Base-by-base conservation (phyloP, 73 alveolate species). In the Paramecium tetraurelia region DNA sequence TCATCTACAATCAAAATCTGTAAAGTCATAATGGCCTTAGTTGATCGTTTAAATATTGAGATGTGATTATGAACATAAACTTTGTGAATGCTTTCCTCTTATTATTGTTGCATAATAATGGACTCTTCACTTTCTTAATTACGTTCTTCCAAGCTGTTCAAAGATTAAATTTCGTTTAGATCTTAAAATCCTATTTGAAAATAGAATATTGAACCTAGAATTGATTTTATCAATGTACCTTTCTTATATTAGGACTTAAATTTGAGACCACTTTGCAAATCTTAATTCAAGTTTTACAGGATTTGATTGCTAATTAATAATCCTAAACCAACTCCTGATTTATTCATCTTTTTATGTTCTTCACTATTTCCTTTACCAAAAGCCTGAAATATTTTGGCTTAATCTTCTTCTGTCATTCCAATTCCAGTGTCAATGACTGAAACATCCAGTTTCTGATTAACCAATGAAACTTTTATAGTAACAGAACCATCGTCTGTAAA, bases 291-390 rank as follows among this genome's bases (percentile, higher is more conserved):
- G 14, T 44, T 48, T 80, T 80, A 80, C 4, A 80, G 29, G 21
- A 80, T 80, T 80, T 80, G 16, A 80, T 80, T 80, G n/a, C 90
- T 80, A 3, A 80, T 80, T 22, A 80, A 80, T 80, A 80, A 80
- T 80, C 90, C 90, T 35, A 80, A 80, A 8, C 90, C 90, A 44
- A 80, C 90, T 22, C 90, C 90, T 12, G 46, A 31, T 14, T 31
- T 48, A 80, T 80, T 80, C 43, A 80, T 22, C 16, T 80, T 80
- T 46, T 80, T 80, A 80, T 80, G 70, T 22, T 80, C 90, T 14
- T 80, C 90, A 80, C 90, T 80, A 80, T 80, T 80, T 18, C 90
- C 90, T 80, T 46, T 80, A 4, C 90, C 90, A 35, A 80, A 80
- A 3, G 90, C 90, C 10, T 80, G 24, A 18, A 80, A 80, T 43